A percentile compares a stretch with the other conserved stretches of the same genome.
phyloP scores from a whole-genome alignment of 139 green algal genomes.

The Picochlorum sp. region DNA sequence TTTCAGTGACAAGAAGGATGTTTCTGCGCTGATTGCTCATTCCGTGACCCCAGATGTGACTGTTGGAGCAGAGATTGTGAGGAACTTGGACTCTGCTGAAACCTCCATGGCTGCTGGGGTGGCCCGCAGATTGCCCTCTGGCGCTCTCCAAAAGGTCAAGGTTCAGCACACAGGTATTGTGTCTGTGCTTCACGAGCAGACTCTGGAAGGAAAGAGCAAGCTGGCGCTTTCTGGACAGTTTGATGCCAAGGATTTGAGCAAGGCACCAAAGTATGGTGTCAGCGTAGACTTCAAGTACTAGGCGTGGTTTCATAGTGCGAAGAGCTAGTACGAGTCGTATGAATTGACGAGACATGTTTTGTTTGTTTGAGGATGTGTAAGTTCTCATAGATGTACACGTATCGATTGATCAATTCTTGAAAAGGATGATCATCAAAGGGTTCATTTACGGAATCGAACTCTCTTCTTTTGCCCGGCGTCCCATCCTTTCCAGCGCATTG shows the following conservation, averaged over 20 bases:
- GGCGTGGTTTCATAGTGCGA: neutral
- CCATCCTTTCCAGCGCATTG: no score
- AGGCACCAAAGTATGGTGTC: constrained; percentile 41
- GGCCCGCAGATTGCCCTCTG: constrained; percentile 14
- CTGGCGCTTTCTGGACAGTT: constrained; percentile 34
- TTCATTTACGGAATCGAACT: no score
- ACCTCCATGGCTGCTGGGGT: constrained; percentile 13
- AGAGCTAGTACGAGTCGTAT: neutral
- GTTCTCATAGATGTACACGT: no score
- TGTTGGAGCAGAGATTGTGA: constrained; percentile 34
- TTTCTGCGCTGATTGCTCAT: constrained; percentile 34
- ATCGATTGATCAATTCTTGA: no score
- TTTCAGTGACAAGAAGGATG: constrained; percentile 23
- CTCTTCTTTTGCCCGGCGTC: no score
- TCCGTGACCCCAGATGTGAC: constrained; percentile 15
- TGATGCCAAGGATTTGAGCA: constrained; percentile 31
- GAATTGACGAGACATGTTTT: no score
- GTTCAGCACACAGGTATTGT: constrained; percentile 38
- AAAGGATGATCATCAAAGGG: no score
- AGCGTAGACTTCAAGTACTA: constrained; percentile 38
- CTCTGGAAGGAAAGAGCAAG: constrained; percentile 20
- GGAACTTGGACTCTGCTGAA: constrained; percentile 11
- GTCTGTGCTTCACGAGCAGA: constrained; percentile 29
- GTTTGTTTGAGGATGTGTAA: no score
- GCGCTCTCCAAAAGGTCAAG: constrained; percentile 35